Evolutionary conservation across 2,329 filamentous ascomycete genomes (phyloP), one percentile per base, ranked within the genome.

Genomic region (Geosmithia morbida): DNA sequence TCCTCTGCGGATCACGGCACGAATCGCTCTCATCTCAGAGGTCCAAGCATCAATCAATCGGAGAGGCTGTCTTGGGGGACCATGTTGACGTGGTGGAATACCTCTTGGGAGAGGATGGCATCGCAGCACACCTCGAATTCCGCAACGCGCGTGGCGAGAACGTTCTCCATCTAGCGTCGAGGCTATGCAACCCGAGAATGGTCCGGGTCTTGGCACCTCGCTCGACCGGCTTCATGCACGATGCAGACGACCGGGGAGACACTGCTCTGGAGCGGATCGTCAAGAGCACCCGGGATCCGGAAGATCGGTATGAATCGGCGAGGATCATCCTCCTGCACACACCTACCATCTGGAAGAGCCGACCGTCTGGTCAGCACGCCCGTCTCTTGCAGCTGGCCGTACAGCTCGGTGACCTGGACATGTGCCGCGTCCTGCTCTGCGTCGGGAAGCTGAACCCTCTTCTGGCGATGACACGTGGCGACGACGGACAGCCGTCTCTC

Each of bases 61-160:
- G 45, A 2, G 41, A 46, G 26, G 51, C 50, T 29, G 46, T 53
- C 4, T 18, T 48, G 39, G 48, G 46, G 6, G 50, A 51, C 46
- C 45, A 46, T n/a, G 17, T 46, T 8, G 39, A 41, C 14, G 45
- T 46, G 13, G 48, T 54, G 19, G 46, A 50, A n/a, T 53, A 50
- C 43, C 39, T 54, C 41, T 41, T 48, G 17, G 22, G 26, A 18
- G 29, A 46, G 33, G n/a, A 48, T 20, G 47, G 47, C 39, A 46
- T 46, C 13, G 45, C 40, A n/a, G 18, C 45, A 26, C 45, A 46
- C 19, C 18, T 46, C n/a, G 17, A 41, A 8, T 26, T 19, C 19
- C 33, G 17, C 18, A 46, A 46, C 18, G 6, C 39, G 20, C 18
- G 45, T 37, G 45, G 39, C 16, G 13, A 46, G 39, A 46, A 41